phyloP scores from a whole-genome alignment of 2,329 filamentous ascomycete species.

The Colletotrichum euphorbiae region DNA sequence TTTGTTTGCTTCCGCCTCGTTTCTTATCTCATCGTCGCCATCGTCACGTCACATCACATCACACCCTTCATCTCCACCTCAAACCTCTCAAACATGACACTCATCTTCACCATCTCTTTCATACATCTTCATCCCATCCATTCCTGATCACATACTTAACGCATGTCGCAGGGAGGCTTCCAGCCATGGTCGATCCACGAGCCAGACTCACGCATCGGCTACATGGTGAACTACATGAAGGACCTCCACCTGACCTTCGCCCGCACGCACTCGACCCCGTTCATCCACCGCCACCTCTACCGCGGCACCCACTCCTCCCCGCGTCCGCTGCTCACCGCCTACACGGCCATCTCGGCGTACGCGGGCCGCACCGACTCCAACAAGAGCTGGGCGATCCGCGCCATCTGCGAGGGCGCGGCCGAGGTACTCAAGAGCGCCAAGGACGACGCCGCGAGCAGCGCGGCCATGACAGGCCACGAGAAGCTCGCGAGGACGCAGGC shows the following conservation, averaged over 20 bases:
- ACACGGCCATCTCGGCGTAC: slow-evolving; percentile 55
- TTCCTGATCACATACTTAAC: not conserved
- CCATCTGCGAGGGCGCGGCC: slow-evolving; percentile 52
- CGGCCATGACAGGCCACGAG: slow-evolving; percentile 47
- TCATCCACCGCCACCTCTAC: slow-evolving; percentile 58
- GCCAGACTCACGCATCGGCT: slow-evolving; percentile 50
- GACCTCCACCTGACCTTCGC: slow-evolving; percentile 51
- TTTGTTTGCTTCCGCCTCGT: not conserved
- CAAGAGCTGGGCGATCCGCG: slow-evolving; percentile 53
- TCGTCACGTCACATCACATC: not conserved
- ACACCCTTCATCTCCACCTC: not conserved
- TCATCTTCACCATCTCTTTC: not conserved
- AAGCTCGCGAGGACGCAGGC: slow-evolving; percentile 59
- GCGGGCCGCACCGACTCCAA: slow-evolving; percentile 51
- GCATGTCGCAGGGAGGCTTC: slow-evolving; percentile 21
- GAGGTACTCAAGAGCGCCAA: slow-evolving; percentile 47
- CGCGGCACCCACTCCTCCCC: slow-evolving; percentile 50
- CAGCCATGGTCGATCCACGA: slow-evolving; percentile 49
- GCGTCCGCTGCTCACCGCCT: slow-evolving; percentile 54
- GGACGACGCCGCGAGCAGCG: not conserved
- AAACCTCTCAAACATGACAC: too few relatives aligned
- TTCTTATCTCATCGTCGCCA: not conserved
- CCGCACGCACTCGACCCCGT: slow-evolving; percentile 51
- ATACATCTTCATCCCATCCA: not conserved
- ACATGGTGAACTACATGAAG: slow-evolving; percentile 48